Evolutionary conservation across 495 filamentous ascomycete species (phyloP), one percentile per base, ranked within the genome.

Genomic region (Podospora tetraspora): DNA sequence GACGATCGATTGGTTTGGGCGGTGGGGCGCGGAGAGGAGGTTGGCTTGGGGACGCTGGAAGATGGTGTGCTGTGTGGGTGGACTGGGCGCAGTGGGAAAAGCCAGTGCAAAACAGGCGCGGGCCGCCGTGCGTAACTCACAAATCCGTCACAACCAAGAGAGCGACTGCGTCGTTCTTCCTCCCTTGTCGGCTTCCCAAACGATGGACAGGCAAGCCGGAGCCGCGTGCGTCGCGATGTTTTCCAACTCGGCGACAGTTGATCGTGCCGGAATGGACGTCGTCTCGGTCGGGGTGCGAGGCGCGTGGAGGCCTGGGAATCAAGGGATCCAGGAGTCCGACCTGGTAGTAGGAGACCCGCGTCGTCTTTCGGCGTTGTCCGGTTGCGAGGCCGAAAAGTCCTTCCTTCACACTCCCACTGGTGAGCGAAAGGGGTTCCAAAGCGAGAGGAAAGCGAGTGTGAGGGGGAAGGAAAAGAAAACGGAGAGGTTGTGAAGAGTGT

Each of bases 1-100:
- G 66, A 63, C 61, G 59, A 78, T 72, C 73, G 76, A 75, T 74
- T 76, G 73, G 71, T 68, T 68, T 67, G 70, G 4, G 75, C 71
- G 66, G 72, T 72, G 74, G 70, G 72, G 72, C 70, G 74, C 72
- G 68, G 74, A 66, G 27, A 68, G 70, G 71, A 72, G 68, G 72
- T 76, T 75, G 73, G 72, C 74, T 75, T 74, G 73, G 73, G 62
- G 70, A 74, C 68, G 73, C 56, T 37, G 63, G 32, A 25, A 59
- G 71, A 56, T 59, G 66, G 59, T 21, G 19, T 19, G 43, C 43
- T 52, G 43, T n/a, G 37, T 19, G 32, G 37, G 43, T 52, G 43
- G 43, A 52, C 43, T 52, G 43, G 43, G 43, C 43, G 43, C 19
- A n/a, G 43, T 5, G 43, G 37, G 57, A 22, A 37, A 34, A 57